A percentile compares a stretch with the other conserved stretches of the same genome.
phyloP scores from a whole-genome alignment of 2,329 filamentous ascomycete genomes.

The Byssoonygena ceratinophila region DNA sequence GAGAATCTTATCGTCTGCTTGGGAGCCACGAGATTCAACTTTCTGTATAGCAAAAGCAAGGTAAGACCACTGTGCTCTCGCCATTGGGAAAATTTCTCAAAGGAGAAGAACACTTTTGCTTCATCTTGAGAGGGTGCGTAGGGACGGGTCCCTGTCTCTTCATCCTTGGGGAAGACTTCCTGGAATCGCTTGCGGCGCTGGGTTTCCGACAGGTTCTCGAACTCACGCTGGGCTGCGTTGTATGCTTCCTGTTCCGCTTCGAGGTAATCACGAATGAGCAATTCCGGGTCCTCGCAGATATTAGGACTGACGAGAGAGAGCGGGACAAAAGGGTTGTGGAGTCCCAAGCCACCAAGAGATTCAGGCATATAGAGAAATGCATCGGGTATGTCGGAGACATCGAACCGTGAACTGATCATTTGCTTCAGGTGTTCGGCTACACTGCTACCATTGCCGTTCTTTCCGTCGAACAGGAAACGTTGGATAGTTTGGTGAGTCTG shows the following conservation, averaged over 20 bases:
- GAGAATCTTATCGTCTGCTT: conserved; percentile 21
- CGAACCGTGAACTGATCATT: conserved; percentile 42
- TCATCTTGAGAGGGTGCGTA: conserved; percentile 9
- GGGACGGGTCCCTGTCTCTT: conserved; percentile 12
- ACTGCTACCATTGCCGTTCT: conserved; percentile 23
- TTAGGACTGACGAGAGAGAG: conserved; percentile 32
- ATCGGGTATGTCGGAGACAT: conserved; percentile 33
- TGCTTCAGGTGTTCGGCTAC: conserved; percentile 44
- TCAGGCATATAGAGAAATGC: conserved; percentile 41
- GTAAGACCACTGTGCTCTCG: conserved; percentile 21
- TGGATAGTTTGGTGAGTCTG: conserved; percentile 40
- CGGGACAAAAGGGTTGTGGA: conserved; percentile 40
- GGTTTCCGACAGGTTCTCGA: conserved; percentile 18
- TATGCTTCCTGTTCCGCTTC: conserved; percentile 22
- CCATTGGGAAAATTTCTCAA: conserved; percentile 29
- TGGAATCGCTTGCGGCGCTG: conserved; percentile 10
- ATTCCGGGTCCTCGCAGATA: conserved; percentile 20
- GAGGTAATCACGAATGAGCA: conserved; percentile 21
- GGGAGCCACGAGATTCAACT: conserved; percentile 22
- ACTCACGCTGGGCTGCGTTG: conserved; percentile 18
- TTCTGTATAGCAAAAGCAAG: conserved; percentile 20
- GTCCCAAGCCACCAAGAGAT: conserved; percentile 38
- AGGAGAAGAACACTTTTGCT: conserved; percentile 25
- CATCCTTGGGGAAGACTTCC: conserved; percentile 14
- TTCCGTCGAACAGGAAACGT: conserved; percentile 34